Conservation (phyloP, 78 protist species). For the Dictyostelium purpureum region DNA sequence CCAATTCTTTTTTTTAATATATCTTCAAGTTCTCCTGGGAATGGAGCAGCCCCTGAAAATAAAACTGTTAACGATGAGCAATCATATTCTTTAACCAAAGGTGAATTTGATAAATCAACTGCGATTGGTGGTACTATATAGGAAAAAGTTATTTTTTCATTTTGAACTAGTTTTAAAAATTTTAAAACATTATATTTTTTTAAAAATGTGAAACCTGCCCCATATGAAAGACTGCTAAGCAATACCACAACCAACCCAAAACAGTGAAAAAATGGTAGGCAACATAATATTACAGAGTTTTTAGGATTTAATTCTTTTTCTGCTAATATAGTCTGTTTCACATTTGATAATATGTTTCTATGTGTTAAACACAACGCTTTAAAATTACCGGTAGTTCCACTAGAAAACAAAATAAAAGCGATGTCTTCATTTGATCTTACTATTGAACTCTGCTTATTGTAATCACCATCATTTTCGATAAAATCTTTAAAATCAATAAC, state of each 20-base stretch:
- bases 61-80: constrained; percentile 52
- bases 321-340: constrained; percentile 35
- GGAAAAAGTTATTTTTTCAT: not conserved
- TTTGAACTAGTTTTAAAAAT: constrained; percentile 50
- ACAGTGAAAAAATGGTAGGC: constrained; percentile 87
- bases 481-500: too few relatives aligned
- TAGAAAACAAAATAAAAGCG: constrained; percentile 28
- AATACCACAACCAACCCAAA: constrained; percentile 53
- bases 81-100: constrained; percentile 80
- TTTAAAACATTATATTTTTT: constrained; percentile 72
- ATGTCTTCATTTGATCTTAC: not conserved
- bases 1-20: not conserved
- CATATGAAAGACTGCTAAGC: not conserved
- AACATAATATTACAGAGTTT: constrained; percentile 22
- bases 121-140: constrained; percentile 90
- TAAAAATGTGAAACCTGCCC: not conserved
- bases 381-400: constrained; percentile 84
- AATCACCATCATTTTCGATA: not conserved
- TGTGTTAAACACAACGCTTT: constrained; percentile 91
- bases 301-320: not conserved
- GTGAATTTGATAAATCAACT: constrained; percentile 87
- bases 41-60: constrained; percentile 91
- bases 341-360: constrained; percentile 84
- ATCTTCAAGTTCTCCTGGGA: constrained; percentile 18
- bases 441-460: not conserved